Base-by-base conservation (phyloP, 2,329 filamentous ascomycete species). In the Sporothrix euskadiensis region DNA sequence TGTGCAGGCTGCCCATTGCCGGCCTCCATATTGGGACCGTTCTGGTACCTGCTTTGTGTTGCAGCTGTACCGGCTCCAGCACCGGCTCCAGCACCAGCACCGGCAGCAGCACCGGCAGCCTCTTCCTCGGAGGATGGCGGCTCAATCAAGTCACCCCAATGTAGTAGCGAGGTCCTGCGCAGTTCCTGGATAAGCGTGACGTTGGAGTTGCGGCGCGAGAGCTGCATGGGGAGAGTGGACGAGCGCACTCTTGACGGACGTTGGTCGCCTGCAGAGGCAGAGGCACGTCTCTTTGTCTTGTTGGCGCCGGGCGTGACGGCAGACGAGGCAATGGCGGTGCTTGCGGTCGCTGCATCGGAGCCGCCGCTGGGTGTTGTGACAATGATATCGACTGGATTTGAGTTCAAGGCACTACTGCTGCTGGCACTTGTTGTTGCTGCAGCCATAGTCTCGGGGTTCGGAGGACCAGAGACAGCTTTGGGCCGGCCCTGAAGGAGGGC, bases 121-220 rank as follows among this genome's bases (percentile, higher is more conserved):
- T 61, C 71, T 16, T 59, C 63, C 12, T 49, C 70, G n/a, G 26
- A 22, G 30, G 52, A 19, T 3, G 16, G 30, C 16, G 49, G 10
- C 32, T 69, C 61, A 6, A 30, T 12, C 39, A 72, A 26, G 10
- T 66, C 9, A 14, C 65, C 49, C 74, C 74, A 75, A 8, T 57
- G 71, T 14, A 75, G 71, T 22, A 39, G 35, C 0, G 71, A 57
- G 78, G 9, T 80, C 77, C 6, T 80, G 76, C 14, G 76, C 2
- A 78, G 78, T 32, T 77, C 76, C 57, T 79, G 78, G 6, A 82
- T 76, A 39, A 80, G 78, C 0, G 80, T 79, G 0, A 75, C 70
- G 19, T 78, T 78, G 1, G 73, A 71, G 79, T 80, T 0, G 78
- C 78, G 14, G 78, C 76, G 35, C 80, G 49, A 39, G 7, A 41